Evolutionary conservation across 2,329 filamentous ascomycete genomes (phyloP), one percentile per base, ranked within the genome.

Genomic region (Dactylellina parvicollis): DNA sequence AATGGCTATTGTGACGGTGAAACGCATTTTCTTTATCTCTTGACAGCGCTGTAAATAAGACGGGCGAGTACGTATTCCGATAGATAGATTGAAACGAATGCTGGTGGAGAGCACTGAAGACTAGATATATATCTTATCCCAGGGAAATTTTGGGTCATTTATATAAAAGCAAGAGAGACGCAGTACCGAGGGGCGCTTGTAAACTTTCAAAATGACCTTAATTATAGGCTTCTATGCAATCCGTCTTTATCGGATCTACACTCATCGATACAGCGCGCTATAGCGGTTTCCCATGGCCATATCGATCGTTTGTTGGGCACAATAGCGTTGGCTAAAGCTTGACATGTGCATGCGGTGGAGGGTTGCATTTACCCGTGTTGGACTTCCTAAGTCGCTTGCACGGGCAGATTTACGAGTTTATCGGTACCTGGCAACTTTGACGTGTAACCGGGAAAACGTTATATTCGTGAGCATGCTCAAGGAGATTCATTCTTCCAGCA

Each of bases 1-100:
- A 36, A 36, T 2, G 0, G 40, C 16, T 32, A 59, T 30, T 14
- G 55, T 14, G 16, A 46, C 28, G 8, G 24, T 36, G 16, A 59
- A 34, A 10, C 26, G 55, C 55, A 59, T 59, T 47, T 46, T 46
- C 16, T 9, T 3, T 38, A 12, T 44, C 16, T 44, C 12, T 34
- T 44, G 9, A 44, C 3, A 12, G 2, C 22, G 10, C 40, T 12
- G 40, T 44, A 2, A 38, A 4, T 4, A 22, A 20, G 12, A 44
- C 9, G 16, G 16, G 40, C 16, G 12, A 20, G 8, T 20, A 44
- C 9, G 16, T 44, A 44, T 44, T 20, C 12, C 4, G 40, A 20
- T 18, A 14, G 16, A 14, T 32, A 40, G 30, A 34, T 20, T 44
- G 40, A 44, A 44, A 44, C 20, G 12, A 16, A 8, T 16, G 4